These are phyloP conservation scores for Furcasterigmium furcatum DNA, from an alignment of 2,329 filamentous ascomycete species.

Conservation along the genomic window DNA sequence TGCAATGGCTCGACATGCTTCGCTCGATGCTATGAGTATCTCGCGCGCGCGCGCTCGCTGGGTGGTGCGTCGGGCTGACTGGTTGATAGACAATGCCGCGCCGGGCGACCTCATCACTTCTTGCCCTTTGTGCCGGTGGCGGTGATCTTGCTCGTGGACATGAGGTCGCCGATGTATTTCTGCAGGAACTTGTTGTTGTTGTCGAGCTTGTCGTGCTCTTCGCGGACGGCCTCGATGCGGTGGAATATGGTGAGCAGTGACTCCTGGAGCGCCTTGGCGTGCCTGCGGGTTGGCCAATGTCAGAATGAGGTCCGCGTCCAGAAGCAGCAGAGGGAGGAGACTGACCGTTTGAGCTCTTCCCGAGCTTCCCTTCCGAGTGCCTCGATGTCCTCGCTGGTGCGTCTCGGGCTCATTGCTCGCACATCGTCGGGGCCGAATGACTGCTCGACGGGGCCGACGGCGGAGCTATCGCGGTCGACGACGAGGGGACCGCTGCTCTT, in stretches of 20 bases:
- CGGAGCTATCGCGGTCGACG: slow-evolving; percentile 71
- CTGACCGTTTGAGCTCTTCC: slow-evolving; percentile 57
- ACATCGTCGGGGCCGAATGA: slow-evolving; percentile 85
- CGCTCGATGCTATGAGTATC: neutral
- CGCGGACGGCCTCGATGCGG: slow-evolving; percentile 89
- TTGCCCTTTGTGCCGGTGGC: slow-evolving; percentile 49
- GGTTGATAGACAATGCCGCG: too few relatives aligned
- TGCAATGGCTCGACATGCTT: neutral
- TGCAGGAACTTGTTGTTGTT: slow-evolving; percentile 96
- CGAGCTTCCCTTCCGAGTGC: slow-evolving; percentile 81
- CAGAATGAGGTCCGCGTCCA: neutral
- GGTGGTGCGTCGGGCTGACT: too few relatives aligned
- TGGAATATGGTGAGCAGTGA: slow-evolving; percentile 88
- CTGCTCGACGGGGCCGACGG: slow-evolving; percentile 69
- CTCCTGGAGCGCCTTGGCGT: slow-evolving; percentile 84
- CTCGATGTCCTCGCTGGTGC: slow-evolving; percentile 88
- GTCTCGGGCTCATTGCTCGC: slow-evolving; percentile 87
- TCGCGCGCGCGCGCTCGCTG: too few relatives aligned
- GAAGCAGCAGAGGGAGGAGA: neutral
- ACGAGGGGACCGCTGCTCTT: slow-evolving; percentile 83
- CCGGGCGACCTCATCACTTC: slow-evolving; percentile 36
- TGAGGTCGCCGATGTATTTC: slow-evolving; percentile 96
- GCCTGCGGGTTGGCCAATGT: slow-evolving; percentile 47
- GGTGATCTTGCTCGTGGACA: slow-evolving; percentile 78
- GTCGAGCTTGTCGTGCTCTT: slow-evolving; percentile 94